Conservation (phyloP, 1,139 yeast genomes). For the Candida sojae region DNA sequence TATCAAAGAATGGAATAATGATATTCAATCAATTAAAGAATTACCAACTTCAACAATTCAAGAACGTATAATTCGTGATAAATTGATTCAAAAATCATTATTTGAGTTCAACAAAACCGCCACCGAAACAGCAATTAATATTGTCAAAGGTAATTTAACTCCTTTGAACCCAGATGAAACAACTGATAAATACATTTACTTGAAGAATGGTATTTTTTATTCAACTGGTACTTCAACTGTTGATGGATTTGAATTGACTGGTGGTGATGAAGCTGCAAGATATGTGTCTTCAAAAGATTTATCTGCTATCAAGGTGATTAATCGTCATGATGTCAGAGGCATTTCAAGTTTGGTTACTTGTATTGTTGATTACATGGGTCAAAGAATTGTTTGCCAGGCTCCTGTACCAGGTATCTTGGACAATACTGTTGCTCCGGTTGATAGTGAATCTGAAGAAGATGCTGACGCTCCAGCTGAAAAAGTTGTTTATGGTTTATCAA, state of each 20-base stretch:
- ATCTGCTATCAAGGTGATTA: conserved; percentile 66
- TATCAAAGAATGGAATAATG: conserved; percentile 87
- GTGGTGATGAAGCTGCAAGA: conserved; percentile 87
- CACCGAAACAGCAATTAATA: conserved; percentile 74
- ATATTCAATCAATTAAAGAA: conserved; percentile 79
- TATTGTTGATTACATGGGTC: conserved; percentile 87
- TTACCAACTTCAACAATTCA: conserved; percentile 58
- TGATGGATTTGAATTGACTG: conserved; percentile 63
- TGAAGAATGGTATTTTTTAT: conserved; percentile 84
- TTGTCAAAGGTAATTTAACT: conserved; percentile 69
- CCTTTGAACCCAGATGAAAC: conserved; percentile 83
- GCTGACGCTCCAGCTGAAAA: conserved; percentile 37
- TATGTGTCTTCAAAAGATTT: conserved; percentile 81
- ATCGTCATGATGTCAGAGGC: conserved; percentile 64
- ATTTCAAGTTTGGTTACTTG: conserved; percentile 75
- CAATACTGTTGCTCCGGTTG: conserved; percentile 35
- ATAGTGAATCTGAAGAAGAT: conserved; percentile 27
- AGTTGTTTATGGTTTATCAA: conserved; percentile 74
- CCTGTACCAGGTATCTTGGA: conserved; percentile 96
- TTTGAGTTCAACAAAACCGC: conserved; percentile 80
- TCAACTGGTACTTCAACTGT: conserved; percentile 77
- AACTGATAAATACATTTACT: conserved; percentile 61
- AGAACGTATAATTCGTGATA: conserved; percentile 76
- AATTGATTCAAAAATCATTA: conserved; percentile 68
- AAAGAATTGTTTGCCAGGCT: conserved; percentile 86